Base-by-base conservation (phyloP, 2,329 filamentous ascomycete genomes). In the Ophiostoma angusticollis region DNA sequence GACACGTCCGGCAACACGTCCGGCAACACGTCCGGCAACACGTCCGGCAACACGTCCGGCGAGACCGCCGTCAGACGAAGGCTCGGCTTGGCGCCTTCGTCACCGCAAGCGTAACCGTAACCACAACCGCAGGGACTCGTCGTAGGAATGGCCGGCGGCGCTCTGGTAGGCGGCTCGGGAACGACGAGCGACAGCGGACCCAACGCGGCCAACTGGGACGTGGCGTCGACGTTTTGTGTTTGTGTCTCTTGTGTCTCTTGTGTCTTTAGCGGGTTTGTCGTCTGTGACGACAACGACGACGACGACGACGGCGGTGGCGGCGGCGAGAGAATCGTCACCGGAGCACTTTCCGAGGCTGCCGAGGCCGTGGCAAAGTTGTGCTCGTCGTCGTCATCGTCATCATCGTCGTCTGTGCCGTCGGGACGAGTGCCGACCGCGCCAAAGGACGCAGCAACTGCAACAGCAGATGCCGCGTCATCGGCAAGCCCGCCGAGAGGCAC, bases 291-390 rank as follows among this genome's bases (percentile, higher is more conserved):
- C 19, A 24, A 13, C n/a, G 29, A 19, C 31, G n/a, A 31, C 41
- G 6, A 32, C 38, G 38, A 35, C 42, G 21, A 62, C 44, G 61
- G 62, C 31, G 62, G 60, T 0, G 72, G 71, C 1, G 71, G 70
- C 8, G 71, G 70, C 3, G 72, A 74, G 13, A 74, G 55, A 29
- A 60, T 55, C 2, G 67, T 70, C 42, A 61, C 67, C 1, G 60
- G 52, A 17, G 61, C 56, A 3, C 44, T 58, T 38, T 73, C 70
- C 0, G 64, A 64, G 6, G 55, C 50, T 4, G 66, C 63, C 1
- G 67, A 67, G 6, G 18, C 13, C 4, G 62, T 65, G n/a, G 72
- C 72, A 49, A 78, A 78, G 55, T 77, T 77, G 46, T 44, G 30
- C 29, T 75, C 70, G 47, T 78, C 72, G 44, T 78, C 71, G 35